Percentiles rank a stretch among this genome's conserved stretches.
These are phyloP conservation scores for Melaleuca alternifolia DNA, from an alignment of 345 rosid species.

Conservation along the genomic window DNA sequence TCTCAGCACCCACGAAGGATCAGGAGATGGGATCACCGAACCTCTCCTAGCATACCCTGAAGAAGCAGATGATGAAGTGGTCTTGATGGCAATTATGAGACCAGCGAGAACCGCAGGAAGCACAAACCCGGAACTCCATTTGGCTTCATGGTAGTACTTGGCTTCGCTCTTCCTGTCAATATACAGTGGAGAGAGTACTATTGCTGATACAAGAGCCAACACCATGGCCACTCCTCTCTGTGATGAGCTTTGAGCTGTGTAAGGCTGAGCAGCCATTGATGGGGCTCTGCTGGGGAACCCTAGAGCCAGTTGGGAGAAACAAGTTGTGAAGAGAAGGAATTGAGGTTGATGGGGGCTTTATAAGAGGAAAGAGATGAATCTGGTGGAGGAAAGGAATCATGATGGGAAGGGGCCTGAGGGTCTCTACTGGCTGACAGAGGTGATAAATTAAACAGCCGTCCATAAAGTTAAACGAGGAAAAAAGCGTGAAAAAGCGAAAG, in stretches of 20 bases:
- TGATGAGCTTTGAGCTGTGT: slow-evolving; percentile 17
- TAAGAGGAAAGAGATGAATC: slow-evolving; percentile 1
- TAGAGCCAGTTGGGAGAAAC: not conserved
- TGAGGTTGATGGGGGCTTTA: slow-evolving; percentile 1
- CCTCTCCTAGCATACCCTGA: not conserved
- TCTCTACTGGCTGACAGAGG: slow-evolving; percentile 7
- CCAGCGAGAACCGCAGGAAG: slow-evolving; percentile 51
- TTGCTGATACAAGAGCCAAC: slow-evolving; percentile 39
- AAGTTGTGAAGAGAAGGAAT: not conserved
- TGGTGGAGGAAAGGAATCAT: slow-evolving; percentile 14
- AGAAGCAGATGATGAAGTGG: slow-evolving; percentile 17
- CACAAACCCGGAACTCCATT: slow-evolving; percentile 35
- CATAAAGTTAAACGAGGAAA: slow-evolving; percentile 23
- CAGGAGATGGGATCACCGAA: slow-evolving; percentile 20
- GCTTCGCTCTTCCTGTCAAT: slow-evolving; percentile 9
- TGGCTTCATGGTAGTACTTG: slow-evolving; percentile 9
- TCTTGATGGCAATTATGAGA: slow-evolving; percentile 40
- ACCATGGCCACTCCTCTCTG: slow-evolving; percentile 52
- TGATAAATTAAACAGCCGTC: slow-evolving; percentile 13
- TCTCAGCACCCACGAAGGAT: slow-evolving; percentile 44
- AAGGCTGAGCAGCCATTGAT: slow-evolving; percentile 17
- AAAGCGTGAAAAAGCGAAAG: not conserved
- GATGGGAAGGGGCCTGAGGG: slow-evolving; percentile 9
- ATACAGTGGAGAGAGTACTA: slow-evolving; percentile 39
- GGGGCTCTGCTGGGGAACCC: not conserved